phyloP scores from a whole-genome alignment of 164 flowering plant species.

The Protea cynaroides region DNA sequence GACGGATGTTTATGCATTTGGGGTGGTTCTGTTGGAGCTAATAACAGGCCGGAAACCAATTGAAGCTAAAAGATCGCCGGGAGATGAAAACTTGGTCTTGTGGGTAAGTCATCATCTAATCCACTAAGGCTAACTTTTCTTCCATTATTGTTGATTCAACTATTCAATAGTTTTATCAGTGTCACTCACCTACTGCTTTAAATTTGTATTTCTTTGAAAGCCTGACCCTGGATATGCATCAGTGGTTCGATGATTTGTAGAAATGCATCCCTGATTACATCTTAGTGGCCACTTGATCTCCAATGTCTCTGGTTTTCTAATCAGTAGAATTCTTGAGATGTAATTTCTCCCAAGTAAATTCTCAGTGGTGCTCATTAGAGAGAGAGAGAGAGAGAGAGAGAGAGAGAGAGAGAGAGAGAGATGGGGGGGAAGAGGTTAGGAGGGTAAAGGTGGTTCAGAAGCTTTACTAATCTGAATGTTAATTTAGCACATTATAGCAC shows the following conservation, averaged over 20 bases:
- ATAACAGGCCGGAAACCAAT: conserved; percentile 85
- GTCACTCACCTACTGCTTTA: too few relatives aligned
- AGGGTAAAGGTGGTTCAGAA: neutral
- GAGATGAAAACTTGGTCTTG: conserved; percentile 75
- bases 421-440: neutral
- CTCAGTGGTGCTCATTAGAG: neutral
- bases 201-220: neutral
- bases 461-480: too few relatives aligned
- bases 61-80: conserved; percentile 58
- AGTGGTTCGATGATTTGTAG: neutral
- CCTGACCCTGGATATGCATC: neutral
- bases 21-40: conserved; percentile 80
- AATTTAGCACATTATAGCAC: too few relatives aligned
- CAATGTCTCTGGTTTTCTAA: neutral
- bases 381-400: neutral
- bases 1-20: conserved; percentile 89
- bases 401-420: too few relatives aligned
- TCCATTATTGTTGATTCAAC: neutral
- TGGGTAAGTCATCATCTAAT: conserved; percentile 54
- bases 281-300: too few relatives aligned
- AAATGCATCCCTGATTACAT: neutral
- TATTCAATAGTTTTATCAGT: neutral
- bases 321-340: neutral
- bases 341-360: neutral
- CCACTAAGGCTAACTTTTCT: neutral